Conservation (phyloP, 2,329 filamentous ascomycete species). For the Onygenales sp. region DNA sequence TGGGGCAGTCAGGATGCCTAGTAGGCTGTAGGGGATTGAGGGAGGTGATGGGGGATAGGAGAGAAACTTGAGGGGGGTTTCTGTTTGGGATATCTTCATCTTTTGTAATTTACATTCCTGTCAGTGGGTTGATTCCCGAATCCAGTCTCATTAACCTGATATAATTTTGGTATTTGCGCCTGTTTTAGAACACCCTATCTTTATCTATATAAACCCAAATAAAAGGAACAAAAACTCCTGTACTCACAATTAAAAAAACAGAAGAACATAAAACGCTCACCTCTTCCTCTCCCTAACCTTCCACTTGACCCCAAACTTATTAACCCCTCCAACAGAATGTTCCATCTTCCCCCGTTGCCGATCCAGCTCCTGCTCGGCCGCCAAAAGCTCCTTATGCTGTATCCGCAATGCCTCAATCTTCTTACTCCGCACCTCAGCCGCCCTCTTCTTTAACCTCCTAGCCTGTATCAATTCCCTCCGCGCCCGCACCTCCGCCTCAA, state of each 20-base stretch:
- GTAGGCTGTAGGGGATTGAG: constrained; percentile 8
- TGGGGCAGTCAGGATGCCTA: constrained; percentile 17
- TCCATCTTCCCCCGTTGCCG: constrained; percentile 53
- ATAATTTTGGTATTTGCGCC: background rate
- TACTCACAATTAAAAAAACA: background rate
- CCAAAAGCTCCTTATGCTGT: constrained; percentile 45
- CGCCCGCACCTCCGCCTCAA: constrained; percentile 32
- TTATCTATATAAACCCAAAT: background rate
- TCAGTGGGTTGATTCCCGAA: background rate
- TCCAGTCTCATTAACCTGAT: no score
- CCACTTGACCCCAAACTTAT: constrained; percentile 56
- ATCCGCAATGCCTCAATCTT: constrained; percentile 45
- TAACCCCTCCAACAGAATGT: constrained; percentile 49
- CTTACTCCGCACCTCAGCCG: constrained; percentile 38
- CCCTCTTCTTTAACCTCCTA: constrained; percentile 39
- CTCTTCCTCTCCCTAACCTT: constrained; percentile 54
- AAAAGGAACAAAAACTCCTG: background rate
- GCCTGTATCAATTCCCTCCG: constrained; percentile 28
- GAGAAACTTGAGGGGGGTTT: background rate
- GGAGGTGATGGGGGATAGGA: background rate
- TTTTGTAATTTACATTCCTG: background rate
- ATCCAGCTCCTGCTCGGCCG: constrained; percentile 48
- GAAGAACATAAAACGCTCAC: constrained; percentile 19
- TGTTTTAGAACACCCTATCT: background rate
- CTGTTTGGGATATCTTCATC: background rate